Evolutionary conservation across 805 yeast genomes (phyloP).

Genomic region (Pichia rugopelliculosa): DNA sequence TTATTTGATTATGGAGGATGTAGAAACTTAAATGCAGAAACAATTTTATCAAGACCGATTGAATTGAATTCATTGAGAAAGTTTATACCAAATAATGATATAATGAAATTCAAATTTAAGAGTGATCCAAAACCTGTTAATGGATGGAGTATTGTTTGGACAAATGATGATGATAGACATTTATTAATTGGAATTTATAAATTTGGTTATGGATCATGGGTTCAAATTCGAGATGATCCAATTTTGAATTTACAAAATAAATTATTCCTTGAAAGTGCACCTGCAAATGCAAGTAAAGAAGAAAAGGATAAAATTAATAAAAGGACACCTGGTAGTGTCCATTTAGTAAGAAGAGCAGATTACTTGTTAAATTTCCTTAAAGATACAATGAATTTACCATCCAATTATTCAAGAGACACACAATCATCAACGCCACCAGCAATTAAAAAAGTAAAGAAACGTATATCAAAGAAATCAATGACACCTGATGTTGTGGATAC

Average conservation of each 20-base stretch:
- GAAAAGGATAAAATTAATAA: slow-evolving; percentile 37
- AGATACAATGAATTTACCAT: slow-evolving; percentile 29
- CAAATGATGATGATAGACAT: slow-evolving; percentile 74
- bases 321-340: slow-evolving; percentile 87
- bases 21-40: slow-evolving; percentile 84
- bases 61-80: slow-evolving; percentile 66
- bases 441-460: slow-evolving; percentile 15
- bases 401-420: neutral
- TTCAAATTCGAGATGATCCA: slow-evolving; percentile 92
- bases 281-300: slow-evolving; percentile 30
- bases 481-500: slow-evolving; percentile 16
- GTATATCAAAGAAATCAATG: slow-evolving; percentile 18
- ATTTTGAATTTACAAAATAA: slow-evolving; percentile 78
- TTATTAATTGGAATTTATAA: slow-evolving; percentile 79
- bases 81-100: slow-evolving; percentile 45
- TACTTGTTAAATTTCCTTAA: slow-evolving; percentile 66
- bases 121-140: slow-evolving; percentile 69
- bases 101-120: slow-evolving; percentile 52
- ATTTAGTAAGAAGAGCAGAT: slow-evolving; percentile 85
- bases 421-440: slow-evolving; percentile 9
- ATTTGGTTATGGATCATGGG: slow-evolving; percentile 96
- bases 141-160: slow-evolving; percentile 92
- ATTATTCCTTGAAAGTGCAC: slow-evolving; percentile 52
- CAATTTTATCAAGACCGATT: slow-evolving; percentile 72
- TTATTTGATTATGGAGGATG: slow-evolving; percentile 84